These are phyloP conservation scores for Chalaropsis ovoidea DNA, from an alignment of 2,329 filamentous ascomycete genomes.

Conservation along the genomic window DNA sequence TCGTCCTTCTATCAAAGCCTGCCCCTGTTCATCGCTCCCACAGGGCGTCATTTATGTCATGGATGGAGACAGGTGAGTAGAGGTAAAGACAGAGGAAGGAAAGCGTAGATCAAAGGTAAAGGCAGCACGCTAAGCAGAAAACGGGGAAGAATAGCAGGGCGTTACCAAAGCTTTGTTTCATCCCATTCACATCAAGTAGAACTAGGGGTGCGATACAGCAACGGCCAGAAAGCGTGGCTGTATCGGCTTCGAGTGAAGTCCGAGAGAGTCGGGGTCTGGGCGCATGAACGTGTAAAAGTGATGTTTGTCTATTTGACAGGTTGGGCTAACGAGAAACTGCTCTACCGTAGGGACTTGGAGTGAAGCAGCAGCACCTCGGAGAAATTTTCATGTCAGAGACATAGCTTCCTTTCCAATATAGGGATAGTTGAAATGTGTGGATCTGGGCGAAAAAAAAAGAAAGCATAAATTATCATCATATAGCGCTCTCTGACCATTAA, in stretches of 20 bases:
- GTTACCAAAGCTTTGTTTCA: constrained; percentile 8
- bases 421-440: background rate
- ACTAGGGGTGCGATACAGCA: background rate
- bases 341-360: background rate
- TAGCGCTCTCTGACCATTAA: background rate
- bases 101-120: background rate
- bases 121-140: background rate
- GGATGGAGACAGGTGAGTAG: background rate
- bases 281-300: background rate
- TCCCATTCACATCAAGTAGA: background rate
- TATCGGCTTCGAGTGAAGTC: no score
- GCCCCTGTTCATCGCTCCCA: constrained; percentile 8
- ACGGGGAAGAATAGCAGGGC: background rate
- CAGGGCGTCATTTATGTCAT: constrained; percentile 8
- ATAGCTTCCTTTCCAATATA: background rate
- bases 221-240: background rate
- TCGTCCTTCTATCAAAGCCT: background rate
- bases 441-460: background rate
- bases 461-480: background rate
- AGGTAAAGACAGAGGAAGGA: background rate
- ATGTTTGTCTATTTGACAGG: background rate
- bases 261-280: no score
- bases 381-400: background rate
- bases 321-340: background rate
- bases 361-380: background rate